Conservation (phyloP, 2,329 filamentous ascomycete genomes). For the Neopestalotiopsis sp. region DNA sequence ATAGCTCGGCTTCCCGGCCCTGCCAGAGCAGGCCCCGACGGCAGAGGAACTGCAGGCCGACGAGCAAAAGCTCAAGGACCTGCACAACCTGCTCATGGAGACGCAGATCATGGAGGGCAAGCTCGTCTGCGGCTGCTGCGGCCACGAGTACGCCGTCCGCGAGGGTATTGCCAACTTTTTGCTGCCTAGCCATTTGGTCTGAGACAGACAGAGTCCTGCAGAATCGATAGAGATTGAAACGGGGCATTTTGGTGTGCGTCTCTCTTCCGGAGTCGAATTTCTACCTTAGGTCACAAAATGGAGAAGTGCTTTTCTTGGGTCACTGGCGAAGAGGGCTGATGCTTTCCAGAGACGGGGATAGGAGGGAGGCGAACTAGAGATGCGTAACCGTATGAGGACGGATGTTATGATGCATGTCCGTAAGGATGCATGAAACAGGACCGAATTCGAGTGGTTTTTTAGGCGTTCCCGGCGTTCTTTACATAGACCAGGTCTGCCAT, state of each 20-base stretch:
- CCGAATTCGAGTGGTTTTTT: background rate
- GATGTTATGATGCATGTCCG: background rate
- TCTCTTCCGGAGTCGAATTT: too few relatives aligned
- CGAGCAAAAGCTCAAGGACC: conserved; percentile 73
- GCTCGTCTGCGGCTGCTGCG: conserved; percentile 88
- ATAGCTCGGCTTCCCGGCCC: conserved; percentile 78
- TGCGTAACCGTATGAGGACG: background rate
- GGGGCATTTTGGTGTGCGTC: background rate
- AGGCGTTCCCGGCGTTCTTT: conserved; percentile 7
- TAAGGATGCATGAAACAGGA: too few relatives aligned
- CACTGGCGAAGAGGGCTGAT: too few relatives aligned
- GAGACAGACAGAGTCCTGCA: conserved; percentile 24
- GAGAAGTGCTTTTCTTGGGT: too few relatives aligned
- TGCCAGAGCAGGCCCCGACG: conserved; percentile 69
- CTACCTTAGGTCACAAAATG: too few relatives aligned
- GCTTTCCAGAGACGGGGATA: background rate
- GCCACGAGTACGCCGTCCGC: conserved; percentile 91
- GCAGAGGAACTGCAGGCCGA: conserved; percentile 66
- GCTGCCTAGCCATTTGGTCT: conserved; percentile 88
- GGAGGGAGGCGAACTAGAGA: background rate
- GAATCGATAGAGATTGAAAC: background rate
- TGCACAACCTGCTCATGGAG: conserved; percentile 84
- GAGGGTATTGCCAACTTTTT: conserved; percentile 98
- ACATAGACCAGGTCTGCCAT: conserved; percentile 1
- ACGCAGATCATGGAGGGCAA: conserved; percentile 89